Base-by-base conservation (phyloP, 192 early-diverging fungal genomes). In the Mortierella hygrophila region DNA sequence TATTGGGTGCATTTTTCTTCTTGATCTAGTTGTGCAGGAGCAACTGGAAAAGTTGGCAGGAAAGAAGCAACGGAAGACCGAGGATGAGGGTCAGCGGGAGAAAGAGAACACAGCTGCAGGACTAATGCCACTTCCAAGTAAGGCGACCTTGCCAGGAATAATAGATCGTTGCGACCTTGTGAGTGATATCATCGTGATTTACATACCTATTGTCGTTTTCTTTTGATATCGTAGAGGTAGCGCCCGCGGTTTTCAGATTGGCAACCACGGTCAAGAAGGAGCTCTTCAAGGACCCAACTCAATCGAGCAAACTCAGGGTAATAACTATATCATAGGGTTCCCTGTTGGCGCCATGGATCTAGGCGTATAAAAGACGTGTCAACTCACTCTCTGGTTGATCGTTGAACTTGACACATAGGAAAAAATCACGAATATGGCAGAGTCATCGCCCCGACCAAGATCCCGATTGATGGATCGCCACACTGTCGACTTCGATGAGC, bases 211-310 rank as follows among this genome's bases (percentile, higher is more conserved):
- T 38, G 10, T 37, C 16, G 26, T 21, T 18, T 8, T 29, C 68
- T 70, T 9, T 26, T 9, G 32, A 35, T 15, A 7, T 29, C 42
- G 6, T 76, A 78, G 72, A 81, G 41, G 37, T 79, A 10, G 20
- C 89, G 3, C 89, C 93, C 0, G 88, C 88, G 18, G 65, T 95
- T 13, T 96, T 96, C 69, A 85, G 91, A 44, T 80, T 95, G 1
- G 95, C 93, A 23, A 93, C 95, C 40, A 94, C 94, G 4, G 90
- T 96, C 9, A 89, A 93, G 32, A 91, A 94, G 83, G 85, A 84
- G 18, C 93, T 91, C 32, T 95, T 94, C 78, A 88, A 89, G 68
- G 89, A 93, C 79, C 38, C 84, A 1, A 80, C 68, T 4, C 92
- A 93, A 42, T 90, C 91, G 3, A 88, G 82, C 6, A 91, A 93